These are phyloP conservation scores for Cercospora janseana DNA, from an alignment of 2,329 filamentous ascomycete species.

Conservation along the genomic window DNA sequence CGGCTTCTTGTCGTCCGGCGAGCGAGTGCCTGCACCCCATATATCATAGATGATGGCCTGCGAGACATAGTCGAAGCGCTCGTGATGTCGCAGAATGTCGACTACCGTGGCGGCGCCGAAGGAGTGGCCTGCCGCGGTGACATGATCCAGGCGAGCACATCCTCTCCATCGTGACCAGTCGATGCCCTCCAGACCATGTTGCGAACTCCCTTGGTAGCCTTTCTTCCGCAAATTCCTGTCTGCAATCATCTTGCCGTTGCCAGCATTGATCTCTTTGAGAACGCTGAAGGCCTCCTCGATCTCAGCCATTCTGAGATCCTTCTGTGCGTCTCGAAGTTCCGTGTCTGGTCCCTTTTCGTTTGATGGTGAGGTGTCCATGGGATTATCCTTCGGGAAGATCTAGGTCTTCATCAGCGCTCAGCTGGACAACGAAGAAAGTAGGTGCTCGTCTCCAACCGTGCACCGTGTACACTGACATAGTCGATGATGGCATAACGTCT, in stretches of 20 bases:
- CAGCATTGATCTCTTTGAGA: slow-evolving; percentile 55
- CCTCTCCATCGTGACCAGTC: slow-evolving; percentile 59
- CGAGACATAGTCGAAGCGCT: slow-evolving; percentile 57
- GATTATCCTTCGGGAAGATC: slow-evolving; percentile 58
- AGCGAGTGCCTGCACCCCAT: slow-evolving; percentile 55
- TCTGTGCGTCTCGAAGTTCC: slow-evolving; percentile 60
- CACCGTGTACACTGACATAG: slow-evolving; percentile 41
- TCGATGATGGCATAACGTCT: slow-evolving; percentile 42
- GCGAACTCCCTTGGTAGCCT: slow-evolving; percentile 60
- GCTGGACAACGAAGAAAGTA: too few species aligned
- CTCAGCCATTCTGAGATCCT: slow-evolving; percentile 62
- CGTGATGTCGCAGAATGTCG: slow-evolving; percentile 56
- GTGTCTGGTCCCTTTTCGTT: slow-evolving; percentile 61
- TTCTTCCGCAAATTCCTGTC: slow-evolving; percentile 55
- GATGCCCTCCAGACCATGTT: slow-evolving; percentile 56
- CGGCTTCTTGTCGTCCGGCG: slow-evolving; percentile 43
- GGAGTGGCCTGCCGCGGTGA: slow-evolving; percentile 64
- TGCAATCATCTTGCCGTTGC: slow-evolving; percentile 53
- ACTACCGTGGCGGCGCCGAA: slow-evolving; percentile 65
- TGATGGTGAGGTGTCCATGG: slow-evolving; percentile 49
- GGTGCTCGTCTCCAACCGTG: too few species aligned
- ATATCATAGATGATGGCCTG: slow-evolving; percentile 67
- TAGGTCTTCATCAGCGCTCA: too few species aligned
- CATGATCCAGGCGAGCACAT: slow-evolving; percentile 55
- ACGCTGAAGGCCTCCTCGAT: slow-evolving; percentile 62